Conservation (phyloP, 2,329 filamentous ascomycete species). For the Aureobasidium namibiae region DNA sequence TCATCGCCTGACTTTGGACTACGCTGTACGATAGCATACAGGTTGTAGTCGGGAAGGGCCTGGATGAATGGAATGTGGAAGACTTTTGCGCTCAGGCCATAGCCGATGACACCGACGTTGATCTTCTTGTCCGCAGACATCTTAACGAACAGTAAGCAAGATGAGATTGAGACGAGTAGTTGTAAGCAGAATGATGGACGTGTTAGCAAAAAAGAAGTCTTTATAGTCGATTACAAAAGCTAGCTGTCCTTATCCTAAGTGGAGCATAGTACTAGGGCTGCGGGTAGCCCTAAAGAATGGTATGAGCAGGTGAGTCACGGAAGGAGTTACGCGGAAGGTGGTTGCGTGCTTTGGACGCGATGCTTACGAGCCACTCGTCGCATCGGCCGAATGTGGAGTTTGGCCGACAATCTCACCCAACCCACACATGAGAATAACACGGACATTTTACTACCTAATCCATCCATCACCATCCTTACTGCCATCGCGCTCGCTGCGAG, state of each 20-base stretch:
- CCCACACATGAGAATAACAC: background rate
- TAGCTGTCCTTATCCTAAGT: background rate
- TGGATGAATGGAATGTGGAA: constrained; percentile 77
- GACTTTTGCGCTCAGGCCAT: constrained; percentile 61
- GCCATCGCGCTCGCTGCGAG: background rate
- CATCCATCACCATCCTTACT: background rate
- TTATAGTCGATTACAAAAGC: background rate
- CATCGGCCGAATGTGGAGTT: too few species aligned
- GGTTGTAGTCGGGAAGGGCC: constrained; percentile 51
- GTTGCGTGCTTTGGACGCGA: too few species aligned
- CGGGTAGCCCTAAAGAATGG: background rate
- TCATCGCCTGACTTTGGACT: constrained; percentile 56
- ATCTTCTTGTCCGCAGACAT: constrained; percentile 25
- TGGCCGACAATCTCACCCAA: background rate
- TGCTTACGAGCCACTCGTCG: too few species aligned
- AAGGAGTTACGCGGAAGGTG: background rate
- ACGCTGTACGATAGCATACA: constrained; percentile 71
- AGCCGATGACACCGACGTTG: constrained; percentile 53
- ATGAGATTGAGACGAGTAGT: background rate
- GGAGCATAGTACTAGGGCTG: background rate
- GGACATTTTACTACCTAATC: background rate
- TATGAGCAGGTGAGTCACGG: background rate
- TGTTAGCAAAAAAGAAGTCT: background rate
- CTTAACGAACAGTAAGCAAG: background rate
- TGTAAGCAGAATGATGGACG: background rate